Percentiles rank a stretch among this genome's conserved stretches.
These are phyloP conservation scores for Rubia tinctorum DNA, from an alignment of 305 asterid species.

Conservation along the genomic window DNA sequence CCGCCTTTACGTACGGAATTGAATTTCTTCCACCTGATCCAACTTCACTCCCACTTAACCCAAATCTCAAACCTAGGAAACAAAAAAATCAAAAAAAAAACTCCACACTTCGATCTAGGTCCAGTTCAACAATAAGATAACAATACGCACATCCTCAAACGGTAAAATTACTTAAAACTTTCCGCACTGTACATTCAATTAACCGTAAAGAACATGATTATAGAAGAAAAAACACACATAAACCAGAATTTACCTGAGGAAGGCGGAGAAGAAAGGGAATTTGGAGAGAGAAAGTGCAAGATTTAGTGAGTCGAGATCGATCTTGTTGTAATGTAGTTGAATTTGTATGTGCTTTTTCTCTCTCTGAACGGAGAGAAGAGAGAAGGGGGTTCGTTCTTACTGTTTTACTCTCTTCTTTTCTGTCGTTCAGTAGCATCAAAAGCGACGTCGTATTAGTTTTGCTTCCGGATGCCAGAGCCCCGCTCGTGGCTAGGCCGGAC, in stretches of 20 bases:
- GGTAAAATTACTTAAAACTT: background rate
- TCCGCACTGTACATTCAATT: background rate
- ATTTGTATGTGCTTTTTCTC: conserved; percentile 21
- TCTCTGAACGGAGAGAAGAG: background rate
- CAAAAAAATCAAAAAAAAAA: conserved; percentile 10
- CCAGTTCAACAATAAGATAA: conserved; percentile 20
- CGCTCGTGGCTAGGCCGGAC: background rate
- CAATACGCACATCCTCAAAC: conserved; percentile 4
- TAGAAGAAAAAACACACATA: background rate
- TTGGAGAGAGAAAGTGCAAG: conserved; percentile 11
- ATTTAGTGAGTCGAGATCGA: conserved; percentile 1
- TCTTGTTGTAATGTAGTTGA: conserved; percentile 11
- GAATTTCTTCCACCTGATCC: conserved; percentile 21
- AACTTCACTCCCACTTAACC: conserved; percentile 31
- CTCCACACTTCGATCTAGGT: conserved; percentile 33
- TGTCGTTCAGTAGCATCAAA: background rate
- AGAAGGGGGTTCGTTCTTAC: background rate
- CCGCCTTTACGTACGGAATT: conserved; percentile 12
- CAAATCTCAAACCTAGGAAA: conserved; percentile 33
- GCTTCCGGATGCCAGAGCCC: background rate
- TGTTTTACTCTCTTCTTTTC: background rate
- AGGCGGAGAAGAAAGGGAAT: conserved; percentile 16
- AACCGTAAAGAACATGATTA: background rate
- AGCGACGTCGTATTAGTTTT: background rate
- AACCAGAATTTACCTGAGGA: conserved; percentile 12